Conservation (phyloP, 305 asterid species). For the Rubia tinctorum region DNA sequence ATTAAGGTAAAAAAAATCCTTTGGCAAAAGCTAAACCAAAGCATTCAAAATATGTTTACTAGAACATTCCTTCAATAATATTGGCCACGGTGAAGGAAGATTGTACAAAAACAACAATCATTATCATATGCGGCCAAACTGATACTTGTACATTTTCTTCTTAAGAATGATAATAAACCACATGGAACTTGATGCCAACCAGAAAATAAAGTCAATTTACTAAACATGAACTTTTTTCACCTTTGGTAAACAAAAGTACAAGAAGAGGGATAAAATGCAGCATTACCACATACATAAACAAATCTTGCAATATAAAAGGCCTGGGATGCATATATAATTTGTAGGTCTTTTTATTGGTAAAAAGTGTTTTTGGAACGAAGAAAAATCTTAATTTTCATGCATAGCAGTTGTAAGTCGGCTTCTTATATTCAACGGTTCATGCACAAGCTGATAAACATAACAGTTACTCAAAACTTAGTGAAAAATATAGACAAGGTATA, state of each 20-base stretch:
- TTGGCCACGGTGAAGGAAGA: constrained; percentile 96
- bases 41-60: constrained; percentile 38
- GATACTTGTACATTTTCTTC: constrained; percentile 99
- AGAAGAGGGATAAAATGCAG: neutral
- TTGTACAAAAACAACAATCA: constrained; percentile 94
- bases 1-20: too few species aligned
- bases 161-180: constrained; percentile 96
- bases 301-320: constrained; percentile 3
- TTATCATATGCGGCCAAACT: constrained; percentile 95
- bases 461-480: neutral
- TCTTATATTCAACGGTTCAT: neutral
- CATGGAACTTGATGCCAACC: constrained; percentile 70
- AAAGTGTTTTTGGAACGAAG: neutral
- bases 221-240: neutral
- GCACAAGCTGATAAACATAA: constrained; percentile 6
- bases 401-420: neutral
- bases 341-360: neutral
- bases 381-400: neutral
- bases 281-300: neutral
- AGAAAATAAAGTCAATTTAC: constrained; percentile 21
- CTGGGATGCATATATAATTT: neutral
- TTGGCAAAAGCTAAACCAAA: neutral
- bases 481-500: constrained; percentile 16
- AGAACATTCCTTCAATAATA: constrained; percentile 94
- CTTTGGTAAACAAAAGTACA: neutral